Base-by-base conservation (phyloP, 2,329 filamentous ascomycete species). In the Alternaria triticimaculans region DNA sequence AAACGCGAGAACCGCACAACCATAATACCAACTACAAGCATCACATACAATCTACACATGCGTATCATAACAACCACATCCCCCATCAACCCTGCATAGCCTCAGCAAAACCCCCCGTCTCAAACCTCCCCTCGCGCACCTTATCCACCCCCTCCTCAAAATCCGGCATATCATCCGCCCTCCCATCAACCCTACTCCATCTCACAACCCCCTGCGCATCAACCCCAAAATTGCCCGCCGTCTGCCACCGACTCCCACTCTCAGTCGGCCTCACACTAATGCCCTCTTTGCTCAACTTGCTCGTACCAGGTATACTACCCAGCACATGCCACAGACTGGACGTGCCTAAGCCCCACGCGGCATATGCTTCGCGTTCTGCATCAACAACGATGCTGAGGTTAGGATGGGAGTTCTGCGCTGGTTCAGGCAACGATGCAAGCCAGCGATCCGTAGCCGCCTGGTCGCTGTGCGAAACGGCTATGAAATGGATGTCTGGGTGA, bases 181-280 rank as follows among this genome's bases (percentile, higher is more conserved):
- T 81, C 56, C 70, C 12, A 83, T 82, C 63, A 30, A 84, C 78
- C 59, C 82, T 79, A 5, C 79, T 81, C 87, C 87, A 90, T 58
- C 79, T 81, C 4, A 90, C 83, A 12, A 80, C 71, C 3, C 87
- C 87, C 26, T 82, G 75, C 6, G 72, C 72, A 73, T 89, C 87
- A 26, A 90, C 79, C 3, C 86, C 89, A 79, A 89, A 93, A 26
- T 86, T 87, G 26, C 90, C 90, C 49, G 86, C 83, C 25, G 82
- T 90, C 84, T 93, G 90, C 90, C 90, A 93, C 56, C 89, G 80
- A 67, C 81, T 88, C 43, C 90, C 90, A 73, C 87, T 90, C 78
- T 90, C 87, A 3, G 88, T 89, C 3, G 87, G 84, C 23, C 87
- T 80, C 74, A 90, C 90, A 85, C 87, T 90, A 67, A 92, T 90